A percentile compares a stretch with the other conserved stretches of the same genome.
These are phyloP conservation scores for Ilyonectria destructans DNA, from an alignment of 2,329 filamentous ascomycete genomes.

Conservation along the genomic window DNA sequence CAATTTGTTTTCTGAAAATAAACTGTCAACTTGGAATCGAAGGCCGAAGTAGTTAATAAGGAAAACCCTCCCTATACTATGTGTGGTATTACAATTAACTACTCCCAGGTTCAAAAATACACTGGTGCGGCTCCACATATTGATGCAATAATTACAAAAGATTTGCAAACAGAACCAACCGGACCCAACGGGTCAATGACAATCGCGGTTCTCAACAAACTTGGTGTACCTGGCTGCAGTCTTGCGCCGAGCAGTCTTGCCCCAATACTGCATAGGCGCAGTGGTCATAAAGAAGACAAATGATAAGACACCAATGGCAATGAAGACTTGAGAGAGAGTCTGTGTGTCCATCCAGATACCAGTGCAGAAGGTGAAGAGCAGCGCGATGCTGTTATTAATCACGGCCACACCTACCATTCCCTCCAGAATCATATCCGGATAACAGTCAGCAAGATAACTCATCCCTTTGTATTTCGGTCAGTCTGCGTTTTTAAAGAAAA, in stretches of 20 bases:
- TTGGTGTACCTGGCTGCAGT: constrained; percentile 16
- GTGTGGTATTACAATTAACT: no score
- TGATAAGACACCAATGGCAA: constrained; percentile 25
- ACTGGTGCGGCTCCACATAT: background rate
- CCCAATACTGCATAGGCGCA: constrained; percentile 23
- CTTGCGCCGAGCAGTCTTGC: constrained; percentile 25
- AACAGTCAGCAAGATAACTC: constrained; percentile 29
- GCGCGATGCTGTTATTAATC: constrained; percentile 31
- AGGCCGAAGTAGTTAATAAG: no score
- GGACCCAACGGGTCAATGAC: constrained; percentile 13
- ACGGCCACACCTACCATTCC: constrained; percentile 33
- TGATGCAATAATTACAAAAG: background rate
- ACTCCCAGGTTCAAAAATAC: no score
- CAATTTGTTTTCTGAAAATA: no score
- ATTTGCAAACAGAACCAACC: background rate
- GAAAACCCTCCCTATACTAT: no score
- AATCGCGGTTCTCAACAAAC: constrained; percentile 25
- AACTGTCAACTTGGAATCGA: no score
- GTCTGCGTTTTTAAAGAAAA: background rate
- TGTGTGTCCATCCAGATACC: constrained; percentile 32
- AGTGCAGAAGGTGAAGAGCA: constrained; percentile 30
- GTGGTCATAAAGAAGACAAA: constrained; percentile 30
- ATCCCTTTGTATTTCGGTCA: constrained; percentile 6
- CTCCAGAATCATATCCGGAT: constrained; percentile 30
- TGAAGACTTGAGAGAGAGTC: constrained; percentile 25